Conservation (phyloP, 75 land plant genomes). For the Selaginella moellendorffii region DNA sequence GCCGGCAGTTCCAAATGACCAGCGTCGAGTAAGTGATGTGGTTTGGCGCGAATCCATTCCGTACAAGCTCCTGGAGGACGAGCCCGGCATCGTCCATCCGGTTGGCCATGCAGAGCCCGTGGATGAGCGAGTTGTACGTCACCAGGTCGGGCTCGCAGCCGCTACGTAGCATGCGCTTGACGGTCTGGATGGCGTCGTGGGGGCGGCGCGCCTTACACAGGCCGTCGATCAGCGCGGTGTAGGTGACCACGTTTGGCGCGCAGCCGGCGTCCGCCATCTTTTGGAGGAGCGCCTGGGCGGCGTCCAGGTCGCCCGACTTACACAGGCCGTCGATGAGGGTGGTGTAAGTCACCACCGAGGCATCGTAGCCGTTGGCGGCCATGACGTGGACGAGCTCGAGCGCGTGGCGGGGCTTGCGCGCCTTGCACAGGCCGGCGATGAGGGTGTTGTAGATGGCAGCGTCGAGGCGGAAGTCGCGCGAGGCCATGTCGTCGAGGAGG, state of each 20-base stretch:
- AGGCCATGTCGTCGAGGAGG: background rate
- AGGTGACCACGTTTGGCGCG: background rate
- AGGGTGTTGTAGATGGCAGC: background rate
- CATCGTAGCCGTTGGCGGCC: background rate
- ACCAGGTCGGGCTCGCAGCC: background rate
- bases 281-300: background rate
- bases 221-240: conserved; percentile 1
- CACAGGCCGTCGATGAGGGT: background rate
- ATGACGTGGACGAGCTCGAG: background rate
- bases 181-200: background rate
- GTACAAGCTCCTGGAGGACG: background rate
- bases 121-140: conserved; percentile 1
- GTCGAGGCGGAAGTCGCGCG: background rate
- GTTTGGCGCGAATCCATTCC: background rate
- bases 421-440: background rate
- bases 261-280: background rate
- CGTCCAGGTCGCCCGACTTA: background rate
- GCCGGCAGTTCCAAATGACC: background rate
- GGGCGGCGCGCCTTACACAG: background rate
- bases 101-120: background rate
- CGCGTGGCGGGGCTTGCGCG: background rate
- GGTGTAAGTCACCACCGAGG: background rate
- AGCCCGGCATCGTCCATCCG: background rate
- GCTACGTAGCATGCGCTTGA: background rate
- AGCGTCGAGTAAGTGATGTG: background rate